These are phyloP conservation scores for Macaranga tanarius DNA, from an alignment of 441 rosid species.

Conservation along the genomic window DNA sequence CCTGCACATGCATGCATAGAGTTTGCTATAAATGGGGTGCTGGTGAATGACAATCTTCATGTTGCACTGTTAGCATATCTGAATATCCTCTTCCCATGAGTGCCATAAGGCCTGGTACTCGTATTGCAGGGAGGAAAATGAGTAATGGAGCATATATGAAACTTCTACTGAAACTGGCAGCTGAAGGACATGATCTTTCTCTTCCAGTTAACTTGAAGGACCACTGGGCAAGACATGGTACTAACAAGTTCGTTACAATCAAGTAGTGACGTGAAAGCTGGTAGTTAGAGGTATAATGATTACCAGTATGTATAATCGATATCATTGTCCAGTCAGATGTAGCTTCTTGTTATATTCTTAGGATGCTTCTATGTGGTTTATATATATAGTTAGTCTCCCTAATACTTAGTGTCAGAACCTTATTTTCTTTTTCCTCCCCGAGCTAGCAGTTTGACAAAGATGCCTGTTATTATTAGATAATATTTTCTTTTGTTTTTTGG, in stretches of 20 bases:
- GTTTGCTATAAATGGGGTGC: conserved; percentile 66
- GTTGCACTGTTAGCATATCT: conserved; percentile 57
- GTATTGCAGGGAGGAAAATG: conserved; percentile 73
- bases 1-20: conserved; percentile 55
- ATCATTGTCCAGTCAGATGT: conserved; percentile 22
- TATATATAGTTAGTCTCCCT: conserved; percentile 12
- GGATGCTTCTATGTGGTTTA: conserved; percentile 17
- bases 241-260: conserved; percentile 65
- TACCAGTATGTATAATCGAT: conserved; percentile 16
- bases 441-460: neutral
- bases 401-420: conserved; percentile 9
- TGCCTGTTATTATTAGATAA: neutral
- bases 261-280: conserved; percentile 31
- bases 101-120: conserved; percentile 46
- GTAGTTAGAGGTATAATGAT: conserved; percentile 20
- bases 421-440: neutral
- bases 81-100: conserved; percentile 60
- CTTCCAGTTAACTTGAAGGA: conserved; percentile 57
- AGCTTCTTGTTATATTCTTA: neutral
- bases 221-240: conserved; percentile 71
- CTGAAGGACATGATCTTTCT: conserved; percentile 56
- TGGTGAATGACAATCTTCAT: conserved; percentile 72
- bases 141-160: conserved; percentile 64
- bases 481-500: neutral
- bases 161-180: conserved; percentile 49